These are phyloP conservation scores for Flaveria bidentis DNA, from an alignment of 129 eudicot species.

Conservation along the genomic window DNA sequence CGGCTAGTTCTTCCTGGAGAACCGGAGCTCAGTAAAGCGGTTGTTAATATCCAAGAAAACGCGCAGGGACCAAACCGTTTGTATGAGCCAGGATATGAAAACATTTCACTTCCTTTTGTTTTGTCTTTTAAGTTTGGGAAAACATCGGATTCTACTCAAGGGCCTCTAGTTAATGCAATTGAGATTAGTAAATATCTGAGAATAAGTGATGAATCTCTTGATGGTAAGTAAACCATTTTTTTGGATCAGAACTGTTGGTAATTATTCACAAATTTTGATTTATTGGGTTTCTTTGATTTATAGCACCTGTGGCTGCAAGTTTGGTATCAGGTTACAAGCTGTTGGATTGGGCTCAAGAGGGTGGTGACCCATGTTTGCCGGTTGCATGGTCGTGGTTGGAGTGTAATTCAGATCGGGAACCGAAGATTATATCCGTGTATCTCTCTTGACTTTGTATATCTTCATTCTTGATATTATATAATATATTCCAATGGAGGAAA, in stretches of 20 bases:
- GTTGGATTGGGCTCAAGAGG: slow-evolving; percentile 88
- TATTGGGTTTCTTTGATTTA: slow-evolving; percentile 19
- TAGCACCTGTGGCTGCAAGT: slow-evolving; percentile 59
- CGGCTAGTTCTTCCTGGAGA: slow-evolving; percentile 61
- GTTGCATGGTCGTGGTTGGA: slow-evolving; percentile 94
- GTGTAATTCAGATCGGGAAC: slow-evolving; percentile 77
- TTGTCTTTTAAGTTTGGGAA: slow-evolving; percentile 71
- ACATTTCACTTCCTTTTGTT: slow-evolving; percentile 81
- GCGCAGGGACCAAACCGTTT: slow-evolving; percentile 78
- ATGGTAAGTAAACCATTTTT: slow-evolving; percentile 55
- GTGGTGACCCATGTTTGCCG: slow-evolving; percentile 98
- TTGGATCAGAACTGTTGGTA: background rate
- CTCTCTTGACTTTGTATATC: slow-evolving; percentile 13
- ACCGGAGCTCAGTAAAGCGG: slow-evolving; percentile 62
- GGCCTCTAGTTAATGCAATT: slow-evolving; percentile 94
- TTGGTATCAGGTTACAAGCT: slow-evolving; percentile 55
- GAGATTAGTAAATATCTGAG: slow-evolving; percentile 78
- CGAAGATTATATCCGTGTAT: slow-evolving; percentile 68
- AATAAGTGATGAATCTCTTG: slow-evolving; percentile 71
- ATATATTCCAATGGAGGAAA: background rate
- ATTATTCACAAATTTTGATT: background rate
- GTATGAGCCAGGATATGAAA: slow-evolving; percentile 80
- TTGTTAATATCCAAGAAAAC: slow-evolving; percentile 86
- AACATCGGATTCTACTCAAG: slow-evolving; percentile 78
- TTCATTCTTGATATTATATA: background rate